Evolutionary conservation across 1,284 basidiomycete genomes (phyloP).

Genomic region (Microbotryum saponariae): DNA sequence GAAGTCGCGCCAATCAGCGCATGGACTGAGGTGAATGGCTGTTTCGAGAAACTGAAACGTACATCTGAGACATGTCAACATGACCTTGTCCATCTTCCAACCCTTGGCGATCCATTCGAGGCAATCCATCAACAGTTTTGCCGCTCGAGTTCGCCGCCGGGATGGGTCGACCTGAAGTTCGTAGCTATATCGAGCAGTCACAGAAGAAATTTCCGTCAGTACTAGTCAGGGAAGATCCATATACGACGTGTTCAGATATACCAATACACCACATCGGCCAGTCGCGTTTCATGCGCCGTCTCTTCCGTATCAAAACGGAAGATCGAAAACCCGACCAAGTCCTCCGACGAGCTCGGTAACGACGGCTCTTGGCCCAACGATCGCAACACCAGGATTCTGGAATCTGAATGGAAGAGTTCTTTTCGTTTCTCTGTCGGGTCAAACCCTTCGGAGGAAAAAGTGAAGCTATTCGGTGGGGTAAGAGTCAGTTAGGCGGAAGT

Average conservation of each 20-base stretch:
- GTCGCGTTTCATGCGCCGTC: constrained; percentile 16
- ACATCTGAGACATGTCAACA: constrained; percentile 35
- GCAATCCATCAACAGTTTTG: constrained; percentile 23
- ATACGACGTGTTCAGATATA: neutral
- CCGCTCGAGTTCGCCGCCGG: constrained; percentile 10
- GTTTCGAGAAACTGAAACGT: neutral
- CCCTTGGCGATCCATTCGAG: constrained; percentile 16
- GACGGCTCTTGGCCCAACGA: neutral
- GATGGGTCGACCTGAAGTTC: constrained; percentile 28
- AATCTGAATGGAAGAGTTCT: constrained; percentile 33
- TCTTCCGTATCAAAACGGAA: constrained; percentile 35
- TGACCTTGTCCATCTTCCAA: constrained; percentile 30
- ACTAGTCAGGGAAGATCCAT: neutral
- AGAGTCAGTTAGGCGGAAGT: neutral
- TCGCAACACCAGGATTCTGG: constrained; percentile 27
- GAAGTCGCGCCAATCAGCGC: too few relatives aligned
- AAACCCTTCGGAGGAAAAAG: constrained; percentile 17
- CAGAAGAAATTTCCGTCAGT: neutral
- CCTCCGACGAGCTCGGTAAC: neutral
- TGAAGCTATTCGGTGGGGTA: constrained; percentile 15
- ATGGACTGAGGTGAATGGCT: too few relatives aligned
- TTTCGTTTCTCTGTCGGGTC: constrained; percentile 23
- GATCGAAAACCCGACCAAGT: constrained; percentile 25
- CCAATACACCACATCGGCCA: constrained; percentile 33
- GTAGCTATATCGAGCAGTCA: constrained; percentile 19